Conservation (phyloP, 805 yeast genomes). For the Cyberlindnera maclurae region DNA sequence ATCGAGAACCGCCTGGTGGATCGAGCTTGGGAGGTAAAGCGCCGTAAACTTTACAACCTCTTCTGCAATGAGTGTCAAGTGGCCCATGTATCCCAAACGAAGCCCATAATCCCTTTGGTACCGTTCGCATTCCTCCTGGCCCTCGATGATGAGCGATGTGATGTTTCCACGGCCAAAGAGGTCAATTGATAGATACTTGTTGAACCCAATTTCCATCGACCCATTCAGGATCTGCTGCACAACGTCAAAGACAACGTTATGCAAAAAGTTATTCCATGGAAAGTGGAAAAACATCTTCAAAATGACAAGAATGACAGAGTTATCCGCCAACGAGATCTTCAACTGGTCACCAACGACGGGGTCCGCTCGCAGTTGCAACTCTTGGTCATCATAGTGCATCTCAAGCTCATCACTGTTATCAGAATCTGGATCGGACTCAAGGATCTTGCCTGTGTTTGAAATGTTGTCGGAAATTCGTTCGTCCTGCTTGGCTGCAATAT, state of each 20-base stretch:
- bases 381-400: constrained; percentile 31
- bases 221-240: constrained; percentile 94
- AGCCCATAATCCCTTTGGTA: constrained; percentile 54
- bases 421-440: constrained; percentile 23
- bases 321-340: constrained; percentile 76
- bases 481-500: constrained; percentile 7
- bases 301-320: constrained; percentile 59
- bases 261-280: constrained; percentile 97
- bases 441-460: constrained; percentile 6
- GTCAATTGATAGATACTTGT: constrained; percentile 67
- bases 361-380: constrained; percentile 37
- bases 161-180: constrained; percentile 59
- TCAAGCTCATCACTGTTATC: constrained; percentile 23
- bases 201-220: constrained; percentile 75
- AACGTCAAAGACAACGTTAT: constrained; percentile 93
- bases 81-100: constrained; percentile 96
- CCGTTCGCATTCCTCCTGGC: constrained; percentile 51
- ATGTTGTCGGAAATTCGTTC: constrained; percentile 13
- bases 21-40: constrained; percentile 19
- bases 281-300: constrained; percentile 68
- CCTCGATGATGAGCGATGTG: constrained; percentile 50
- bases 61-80: constrained; percentile 85
- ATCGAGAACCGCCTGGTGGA: constrained; percentile 28
- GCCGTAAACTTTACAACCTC: constrained; percentile 82
- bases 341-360: constrained; percentile 84